Percentiles rank a stretch among this genome's conserved stretches.
These are phyloP conservation scores for Mantamonas sphyraenae DNA, from an alignment of 78 protist species.

Conservation along the genomic window DNA sequence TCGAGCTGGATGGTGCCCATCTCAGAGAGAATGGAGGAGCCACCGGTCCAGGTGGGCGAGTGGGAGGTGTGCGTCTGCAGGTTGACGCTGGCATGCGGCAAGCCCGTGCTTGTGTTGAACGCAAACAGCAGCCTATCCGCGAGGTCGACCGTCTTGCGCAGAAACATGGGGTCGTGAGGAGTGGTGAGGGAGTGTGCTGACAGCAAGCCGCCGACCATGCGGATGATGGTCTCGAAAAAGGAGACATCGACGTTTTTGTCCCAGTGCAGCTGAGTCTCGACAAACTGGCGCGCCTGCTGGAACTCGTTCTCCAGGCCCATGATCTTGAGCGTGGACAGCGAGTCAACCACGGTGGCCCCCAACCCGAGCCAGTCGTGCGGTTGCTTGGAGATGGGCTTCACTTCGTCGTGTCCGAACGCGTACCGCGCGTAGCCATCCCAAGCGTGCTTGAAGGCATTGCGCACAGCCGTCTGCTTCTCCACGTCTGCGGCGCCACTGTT, in stretches of 20 bases:
- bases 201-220: constrained; percentile 72
- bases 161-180: constrained; percentile 39
- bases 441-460: constrained; percentile 22
- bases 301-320: constrained; percentile 12
- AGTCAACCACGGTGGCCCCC: constrained; percentile 55
- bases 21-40: constrained; percentile 20
- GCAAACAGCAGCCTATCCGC: constrained; percentile 50
- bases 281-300: constrained; percentile 25
- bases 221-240: constrained; percentile 74
- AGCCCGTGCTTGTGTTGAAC: constrained; percentile 24
- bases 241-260: constrained; percentile 4
- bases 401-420: constrained; percentile 69
- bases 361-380: constrained; percentile 9
- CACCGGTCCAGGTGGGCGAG: constrained; percentile 13
- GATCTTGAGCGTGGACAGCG: constrained; percentile 44
- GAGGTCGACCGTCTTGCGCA: constrained; percentile 55
- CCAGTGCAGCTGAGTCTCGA: not conserved
- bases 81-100: constrained; percentile 30
- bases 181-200: constrained; percentile 59
- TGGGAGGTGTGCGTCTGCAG: not conserved
- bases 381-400: constrained; percentile 17
- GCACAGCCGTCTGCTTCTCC: no score
- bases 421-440: constrained; percentile 32
- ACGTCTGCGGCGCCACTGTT: no score
- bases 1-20: constrained; percentile 25